These are phyloP conservation scores for Fusarium sp. DNA, from an alignment of 2,329 filamentous ascomycete genomes.

Conservation along the genomic window DNA sequence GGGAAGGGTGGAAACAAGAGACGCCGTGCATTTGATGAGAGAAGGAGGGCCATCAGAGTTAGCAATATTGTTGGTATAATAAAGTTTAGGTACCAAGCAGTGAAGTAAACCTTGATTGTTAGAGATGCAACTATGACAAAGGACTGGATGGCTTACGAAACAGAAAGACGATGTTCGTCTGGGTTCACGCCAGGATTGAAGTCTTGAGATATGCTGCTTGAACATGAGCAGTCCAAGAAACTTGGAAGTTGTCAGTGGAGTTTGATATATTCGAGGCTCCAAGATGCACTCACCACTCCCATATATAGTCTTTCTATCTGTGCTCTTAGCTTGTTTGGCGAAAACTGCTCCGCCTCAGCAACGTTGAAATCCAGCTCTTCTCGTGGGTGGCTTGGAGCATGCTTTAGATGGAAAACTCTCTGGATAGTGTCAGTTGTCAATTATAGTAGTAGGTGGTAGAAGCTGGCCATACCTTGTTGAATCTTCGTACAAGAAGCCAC, in stretches of 20 bases:
- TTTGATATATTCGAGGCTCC: too few relatives aligned
- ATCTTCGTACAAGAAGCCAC: conserved; percentile 22
- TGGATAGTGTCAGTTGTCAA: neutral
- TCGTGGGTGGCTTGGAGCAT: neutral
- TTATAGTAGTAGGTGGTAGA: neutral
- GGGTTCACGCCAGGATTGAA: conserved; percentile 80
- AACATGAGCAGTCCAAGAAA: conserved; percentile 1
- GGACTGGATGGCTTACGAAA: neutral
- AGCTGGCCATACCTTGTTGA: conserved; percentile 15
- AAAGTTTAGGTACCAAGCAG: conserved; percentile 74
- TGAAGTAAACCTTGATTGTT: conserved; percentile 53
- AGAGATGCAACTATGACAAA: conserved; percentile 52
- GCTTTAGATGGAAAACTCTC: conserved; percentile 25
- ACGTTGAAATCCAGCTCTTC: conserved; percentile 23
- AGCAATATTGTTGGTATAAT: conserved; percentile 66
- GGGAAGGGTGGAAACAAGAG: conserved; percentile 78
- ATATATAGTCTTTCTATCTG: conserved; percentile 81
- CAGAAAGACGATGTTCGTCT: conserved; percentile 61
- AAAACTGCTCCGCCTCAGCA: conserved; percentile 81
- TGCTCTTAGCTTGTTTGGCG: conserved; percentile 79
- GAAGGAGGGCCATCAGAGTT: conserved; percentile 68
- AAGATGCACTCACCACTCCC: conserved; percentile 69
- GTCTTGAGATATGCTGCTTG: conserved; percentile 72
- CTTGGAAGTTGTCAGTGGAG: conserved; percentile 47
- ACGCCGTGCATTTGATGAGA: conserved; percentile 66